Base-by-base conservation (phyloP, 495 filamentous ascomycete genomes). In the Oidiodendron maius region DNA sequence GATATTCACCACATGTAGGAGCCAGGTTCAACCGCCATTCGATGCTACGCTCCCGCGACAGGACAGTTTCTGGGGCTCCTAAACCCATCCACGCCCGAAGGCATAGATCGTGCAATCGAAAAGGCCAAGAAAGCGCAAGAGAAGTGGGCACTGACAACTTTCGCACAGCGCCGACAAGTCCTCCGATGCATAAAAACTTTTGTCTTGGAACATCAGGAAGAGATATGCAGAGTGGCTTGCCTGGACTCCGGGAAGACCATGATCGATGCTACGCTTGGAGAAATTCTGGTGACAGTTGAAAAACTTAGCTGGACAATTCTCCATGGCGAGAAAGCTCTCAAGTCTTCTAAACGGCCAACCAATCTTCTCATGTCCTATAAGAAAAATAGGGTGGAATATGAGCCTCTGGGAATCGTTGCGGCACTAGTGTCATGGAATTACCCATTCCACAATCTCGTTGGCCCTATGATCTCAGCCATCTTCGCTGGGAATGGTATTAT, bases 391-490 rank as follows among this genome's bases (percentile, higher is more conserved):
- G 91, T 99, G 15, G 68, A 74, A 37, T 97, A 93, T 67, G 93
- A 99, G 63, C 91, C 93, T 13, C 71, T 97, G 18, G 94, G 93
- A 1, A 86, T 99, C 13, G 87, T 99, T 21, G 83, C 87, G 15
- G 93, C 94, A 13, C 82, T 88, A 39, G 87, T 97, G 28, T 94
- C 87, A 58, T 99, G 93, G 93, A 99, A 99, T 72, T 98, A 72
- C 57, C 78, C 91, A 38, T 95, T 96, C 64, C 93, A 99, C 67
- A 99, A 99, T 67, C 72, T 97, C 52, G 78, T 99, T 34, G 86
- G 84, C 2, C 93, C 93, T 0, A 78, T 96, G 40, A 94, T 99
- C 61, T 87, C 86, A 52, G 81, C 88, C 13, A 75, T 97, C 35
- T 96, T 96, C 64, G 76, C 89, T n/a, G 93, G 94, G 30, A 96